These are phyloP conservation scores for Borealophlyctis nickersoniae DNA, from an alignment of 192 early-diverging fungal species.

Conservation along the genomic window DNA sequence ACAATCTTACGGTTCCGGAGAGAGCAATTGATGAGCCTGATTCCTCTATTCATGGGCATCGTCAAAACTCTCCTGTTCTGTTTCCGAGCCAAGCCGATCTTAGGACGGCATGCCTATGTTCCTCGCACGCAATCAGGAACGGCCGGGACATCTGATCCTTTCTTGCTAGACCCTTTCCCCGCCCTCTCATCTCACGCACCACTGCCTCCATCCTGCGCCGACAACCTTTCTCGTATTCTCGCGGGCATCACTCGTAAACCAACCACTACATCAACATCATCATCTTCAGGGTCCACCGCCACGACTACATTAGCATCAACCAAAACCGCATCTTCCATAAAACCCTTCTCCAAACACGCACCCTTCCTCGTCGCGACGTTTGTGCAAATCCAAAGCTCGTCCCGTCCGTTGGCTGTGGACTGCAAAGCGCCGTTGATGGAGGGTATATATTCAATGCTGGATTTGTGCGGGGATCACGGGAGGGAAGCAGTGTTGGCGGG, in stretches of 20 bases:
- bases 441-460: conserved; percentile 60
- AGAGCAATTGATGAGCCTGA: conserved; percentile 43
- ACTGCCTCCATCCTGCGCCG: conserved; percentile 17
- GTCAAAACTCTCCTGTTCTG: conserved; percentile 54
- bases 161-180: conserved; percentile 31
- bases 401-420: conserved; percentile 20
- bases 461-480: conserved; percentile 64
- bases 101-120: no score
- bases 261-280: neutral
- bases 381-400: conserved; percentile 50
- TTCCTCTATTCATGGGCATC: conserved; percentile 52
- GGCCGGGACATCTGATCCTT: no score
- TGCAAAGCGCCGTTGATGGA: conserved; percentile 44
- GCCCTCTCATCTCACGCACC: conserved; percentile 35
- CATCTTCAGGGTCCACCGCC: neutral
- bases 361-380: conserved; percentile 49
- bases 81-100: conserved; percentile 32
- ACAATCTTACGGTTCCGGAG: conserved; percentile 49
- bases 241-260: conserved; percentile 14
- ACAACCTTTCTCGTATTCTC: conserved; percentile 20
- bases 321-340: conserved; percentile 14
- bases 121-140: no score
- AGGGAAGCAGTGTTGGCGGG: conserved; percentile 62
- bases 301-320: conserved; percentile 1
- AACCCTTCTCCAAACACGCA: conserved; percentile 41